phyloP scores from a whole-genome alignment of 805 yeast species.

The Ogataea trehaloabstinens region DNA sequence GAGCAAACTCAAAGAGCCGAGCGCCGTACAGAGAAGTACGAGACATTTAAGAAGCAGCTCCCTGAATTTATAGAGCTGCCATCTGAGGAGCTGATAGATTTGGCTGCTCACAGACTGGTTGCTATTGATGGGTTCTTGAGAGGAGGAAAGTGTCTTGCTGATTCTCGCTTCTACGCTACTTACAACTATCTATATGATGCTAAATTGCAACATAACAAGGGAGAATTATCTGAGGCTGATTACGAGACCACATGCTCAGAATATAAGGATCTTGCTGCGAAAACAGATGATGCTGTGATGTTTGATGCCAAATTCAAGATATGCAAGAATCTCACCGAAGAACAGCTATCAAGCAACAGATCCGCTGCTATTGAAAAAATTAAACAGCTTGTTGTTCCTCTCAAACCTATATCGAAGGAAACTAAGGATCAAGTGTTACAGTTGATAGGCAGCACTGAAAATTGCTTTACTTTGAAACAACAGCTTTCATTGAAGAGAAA shows the following conservation, averaged over 20 bases:
- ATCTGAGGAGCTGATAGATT: constrained; percentile 25
- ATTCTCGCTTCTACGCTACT: constrained; percentile 60
- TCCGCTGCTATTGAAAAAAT: constrained; percentile 17
- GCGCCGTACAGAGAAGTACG: constrained; percentile 33
- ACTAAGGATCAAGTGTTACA: constrained; percentile 40
- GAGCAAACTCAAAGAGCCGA: constrained; percentile 39
- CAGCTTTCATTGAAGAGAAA: constrained; percentile 41
- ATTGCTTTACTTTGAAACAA: constrained; percentile 36
- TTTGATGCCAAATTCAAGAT: constrained; percentile 46
- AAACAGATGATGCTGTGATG: constrained; percentile 44
- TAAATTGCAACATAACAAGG: constrained; percentile 38
- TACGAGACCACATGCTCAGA: constrained; percentile 20
- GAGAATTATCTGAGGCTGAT: constrained; percentile 34
- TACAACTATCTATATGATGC: constrained; percentile 45
- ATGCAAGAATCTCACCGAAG: constrained; percentile 36
- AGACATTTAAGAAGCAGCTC: constrained; percentile 33
- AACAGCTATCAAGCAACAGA: constrained; percentile 30
- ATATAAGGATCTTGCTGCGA: constrained; percentile 38
- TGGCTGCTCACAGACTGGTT: constrained; percentile 53
- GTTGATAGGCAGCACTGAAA: constrained; percentile 39
- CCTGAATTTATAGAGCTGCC: constrained; percentile 19
- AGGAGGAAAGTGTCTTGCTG: constrained; percentile 56
- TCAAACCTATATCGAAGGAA: constrained; percentile 32
- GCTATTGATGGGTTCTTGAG: constrained; percentile 51
- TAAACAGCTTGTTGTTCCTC: constrained; percentile 16